Evolutionary conservation across 2,329 filamentous ascomycete species (phyloP).

Genomic region (Cladosporium oxysporum): DNA sequence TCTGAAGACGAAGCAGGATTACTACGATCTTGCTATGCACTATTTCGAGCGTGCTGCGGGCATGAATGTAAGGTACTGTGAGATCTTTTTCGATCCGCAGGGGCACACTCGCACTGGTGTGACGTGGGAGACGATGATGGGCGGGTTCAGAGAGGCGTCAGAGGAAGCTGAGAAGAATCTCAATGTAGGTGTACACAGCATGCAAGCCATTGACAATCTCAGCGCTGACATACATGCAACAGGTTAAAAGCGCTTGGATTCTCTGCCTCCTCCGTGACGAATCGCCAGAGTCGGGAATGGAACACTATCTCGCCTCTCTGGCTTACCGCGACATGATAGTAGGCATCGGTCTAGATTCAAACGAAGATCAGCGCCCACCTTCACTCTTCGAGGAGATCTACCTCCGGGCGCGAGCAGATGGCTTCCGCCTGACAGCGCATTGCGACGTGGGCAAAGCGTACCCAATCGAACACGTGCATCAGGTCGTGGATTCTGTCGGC

Average conservation of each 20-base stretch:
- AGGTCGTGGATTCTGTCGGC: constrained; percentile 37
- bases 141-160: constrained; percentile 37
- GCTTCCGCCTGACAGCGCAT: constrained; percentile 51
- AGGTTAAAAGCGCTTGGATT: constrained; percentile 37
- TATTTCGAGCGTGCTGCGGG: constrained; percentile 38
- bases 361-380: constrained; percentile 50
- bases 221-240: not conserved
- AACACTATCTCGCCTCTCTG: constrained; percentile 42
- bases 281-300: constrained; percentile 41
- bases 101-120: constrained; percentile 44
- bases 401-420: constrained; percentile 41
- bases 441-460: constrained; percentile 56
- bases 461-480: constrained; percentile 46
- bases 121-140: constrained; percentile 36
- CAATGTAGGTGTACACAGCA: constrained; percentile 4
- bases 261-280: constrained; percentile 49
- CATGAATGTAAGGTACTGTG: constrained; percentile 46
- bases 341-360: constrained; percentile 51
- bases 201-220: not conserved
- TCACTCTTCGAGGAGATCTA: constrained; percentile 48
- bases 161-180: constrained; percentile 21
- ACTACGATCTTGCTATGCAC: constrained; percentile 45
- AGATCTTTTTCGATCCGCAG: constrained; percentile 49
- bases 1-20: constrained; percentile 40
- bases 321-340: constrained; percentile 48